phyloP scores from a whole-genome alignment of 345 rosid genomes.

The Erodium maritimum region DNA sequence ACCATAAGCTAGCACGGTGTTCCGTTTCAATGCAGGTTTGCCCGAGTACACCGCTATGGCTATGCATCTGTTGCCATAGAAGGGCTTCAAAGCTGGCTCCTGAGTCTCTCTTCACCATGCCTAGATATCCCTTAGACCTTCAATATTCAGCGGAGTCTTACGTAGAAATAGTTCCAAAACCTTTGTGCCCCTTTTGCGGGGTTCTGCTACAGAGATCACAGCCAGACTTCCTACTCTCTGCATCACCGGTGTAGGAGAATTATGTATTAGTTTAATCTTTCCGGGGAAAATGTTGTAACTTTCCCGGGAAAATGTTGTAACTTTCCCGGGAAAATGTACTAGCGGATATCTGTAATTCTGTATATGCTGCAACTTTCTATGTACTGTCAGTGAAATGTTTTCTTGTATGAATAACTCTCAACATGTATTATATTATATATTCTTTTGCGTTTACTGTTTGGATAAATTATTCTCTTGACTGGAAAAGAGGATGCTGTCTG shows the following conservation, averaged over 20 bases:
- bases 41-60: conserved; percentile 56
- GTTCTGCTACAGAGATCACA: conserved; percentile 54
- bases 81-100: conserved; percentile 42
- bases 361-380: too few species aligned
- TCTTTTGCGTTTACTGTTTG: too few species aligned
- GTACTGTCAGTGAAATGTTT: too few species aligned
- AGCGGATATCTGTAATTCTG: too few species aligned
- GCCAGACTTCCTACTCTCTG: conserved; percentile 58
- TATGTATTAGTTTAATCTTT: background rate
- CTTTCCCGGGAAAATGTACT: too few species aligned
- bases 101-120: conserved; percentile 34
- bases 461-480: too few species aligned
- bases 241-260: conserved; percentile 33
- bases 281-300: too few species aligned
- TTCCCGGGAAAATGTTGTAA: too few species aligned
- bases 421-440: too few species aligned
- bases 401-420: too few species aligned
- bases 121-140: conserved; percentile 33
- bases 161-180: conserved; percentile 25
- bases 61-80: conserved; percentile 80
- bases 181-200: conserved; percentile 70
- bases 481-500: too few species aligned
- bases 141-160: conserved; percentile 14
- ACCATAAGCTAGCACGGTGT: conserved; percentile 60
- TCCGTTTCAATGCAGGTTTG: conserved; percentile 72